phyloP scores from a whole-genome alignment of 2,329 filamentous ascomycete genomes.

The Epichloe gansuensis region DNA sequence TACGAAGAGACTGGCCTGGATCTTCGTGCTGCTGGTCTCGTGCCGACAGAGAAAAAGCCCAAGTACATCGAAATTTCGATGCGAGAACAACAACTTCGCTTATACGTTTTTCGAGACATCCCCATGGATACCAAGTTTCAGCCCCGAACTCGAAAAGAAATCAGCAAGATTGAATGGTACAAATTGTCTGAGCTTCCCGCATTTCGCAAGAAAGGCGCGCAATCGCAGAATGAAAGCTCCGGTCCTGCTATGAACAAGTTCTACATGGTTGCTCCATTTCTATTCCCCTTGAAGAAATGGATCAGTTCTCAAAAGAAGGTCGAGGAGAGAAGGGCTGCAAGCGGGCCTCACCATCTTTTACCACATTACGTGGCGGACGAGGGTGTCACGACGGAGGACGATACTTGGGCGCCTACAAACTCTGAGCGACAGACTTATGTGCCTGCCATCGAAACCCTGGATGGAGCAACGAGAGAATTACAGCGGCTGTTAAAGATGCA shows the following conservation, averaged over 20 bases:
- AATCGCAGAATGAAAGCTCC: constrained; percentile 42
- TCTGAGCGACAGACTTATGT: constrained; percentile 20
- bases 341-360: constrained; percentile 25
- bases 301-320: constrained; percentile 70
- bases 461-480: constrained; percentile 38
- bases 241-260: constrained; percentile 68
- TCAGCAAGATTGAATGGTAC: constrained; percentile 95
- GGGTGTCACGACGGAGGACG: constrained; percentile 49
- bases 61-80: constrained; percentile 84
- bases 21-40: constrained; percentile 59
- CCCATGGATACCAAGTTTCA: constrained; percentile 80
- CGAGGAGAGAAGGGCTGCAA: constrained; percentile 39
- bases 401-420: constrained; percentile 32
- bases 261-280: constrained; percentile 94
- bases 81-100: constrained; percentile 80
- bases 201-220: constrained; percentile 54
- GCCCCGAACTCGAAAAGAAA: constrained; percentile 87
- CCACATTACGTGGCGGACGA: constrained; percentile 37
- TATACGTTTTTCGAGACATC: constrained; percentile 85
- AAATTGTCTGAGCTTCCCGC: constrained; percentile 78
- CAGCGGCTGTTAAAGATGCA: constrained; percentile 44
- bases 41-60: constrained; percentile 56
- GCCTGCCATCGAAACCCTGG: constrained; percentile 32
- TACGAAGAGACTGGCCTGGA: constrained; percentile 95
- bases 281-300: constrained; percentile 79